phyloP scores from a whole-genome alignment of 345 rosid genomes.

The Pistacia vera region DNA sequence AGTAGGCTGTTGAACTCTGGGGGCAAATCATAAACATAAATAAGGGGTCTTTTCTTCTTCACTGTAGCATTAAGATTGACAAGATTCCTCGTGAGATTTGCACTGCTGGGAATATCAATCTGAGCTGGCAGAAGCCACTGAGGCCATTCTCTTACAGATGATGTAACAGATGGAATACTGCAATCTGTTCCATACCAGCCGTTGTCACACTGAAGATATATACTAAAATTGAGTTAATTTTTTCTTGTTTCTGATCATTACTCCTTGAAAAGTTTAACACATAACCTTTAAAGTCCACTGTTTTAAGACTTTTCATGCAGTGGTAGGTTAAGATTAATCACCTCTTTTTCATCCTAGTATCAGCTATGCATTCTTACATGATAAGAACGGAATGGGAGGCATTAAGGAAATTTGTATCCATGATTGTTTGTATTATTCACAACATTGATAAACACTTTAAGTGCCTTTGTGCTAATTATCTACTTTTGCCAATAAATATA shows the following conservation, averaged over 20 bases:
- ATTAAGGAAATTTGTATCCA: background rate
- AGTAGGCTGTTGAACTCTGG: slow-evolving; percentile 91
- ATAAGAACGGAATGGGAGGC: background rate
- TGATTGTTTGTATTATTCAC: background rate
- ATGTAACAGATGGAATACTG: slow-evolving; percentile 77
- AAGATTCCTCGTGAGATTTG: slow-evolving; percentile 38
- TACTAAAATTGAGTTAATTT: background rate
- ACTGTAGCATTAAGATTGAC: slow-evolving; percentile 60
- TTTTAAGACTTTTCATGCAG: background rate
- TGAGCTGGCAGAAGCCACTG: slow-evolving; percentile 92
- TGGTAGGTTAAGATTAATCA: background rate
- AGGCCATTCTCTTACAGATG: slow-evolving; percentile 86
- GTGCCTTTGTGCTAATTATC: background rate
- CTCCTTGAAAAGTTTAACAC: too few relatives aligned
- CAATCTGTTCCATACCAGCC: slow-evolving; percentile 96
- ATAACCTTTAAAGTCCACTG: background rate
- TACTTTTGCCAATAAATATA: background rate
- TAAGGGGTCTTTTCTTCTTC: slow-evolving; percentile 85
- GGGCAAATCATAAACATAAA: slow-evolving; percentile 93
- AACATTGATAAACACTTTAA: background rate
- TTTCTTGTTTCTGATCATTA: too few relatives aligned
- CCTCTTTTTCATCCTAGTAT: background rate
- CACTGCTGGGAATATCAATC: slow-evolving; percentile 57
- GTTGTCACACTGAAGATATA: slow-evolving; percentile 61
- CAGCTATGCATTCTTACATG: background rate